Evolutionary conservation across 2,329 filamentous ascomycete species (phyloP).

Genomic region (Penicillium sp.): DNA sequence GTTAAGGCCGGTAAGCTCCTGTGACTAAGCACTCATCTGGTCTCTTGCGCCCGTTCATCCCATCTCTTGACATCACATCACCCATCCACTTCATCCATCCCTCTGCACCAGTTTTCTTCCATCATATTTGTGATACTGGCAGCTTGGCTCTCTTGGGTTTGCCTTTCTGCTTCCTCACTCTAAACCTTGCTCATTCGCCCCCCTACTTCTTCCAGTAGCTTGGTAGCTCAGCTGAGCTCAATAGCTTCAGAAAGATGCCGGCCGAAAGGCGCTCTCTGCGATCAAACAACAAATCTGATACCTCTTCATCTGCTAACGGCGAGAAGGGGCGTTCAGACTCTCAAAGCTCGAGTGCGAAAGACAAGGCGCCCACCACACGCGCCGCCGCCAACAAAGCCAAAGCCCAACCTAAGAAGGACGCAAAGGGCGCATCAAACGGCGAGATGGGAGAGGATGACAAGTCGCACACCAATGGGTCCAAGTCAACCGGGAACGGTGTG

Average conservation of each 20-base stretch:
- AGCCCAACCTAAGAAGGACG: conserved; percentile 37
- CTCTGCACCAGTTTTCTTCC: conserved; percentile 14
- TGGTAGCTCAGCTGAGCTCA: conserved; percentile 33
- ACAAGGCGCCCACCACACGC: conserved; percentile 46
- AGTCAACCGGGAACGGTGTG: conserved; percentile 68
- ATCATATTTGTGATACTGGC: conserved; percentile 17
- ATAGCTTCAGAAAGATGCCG: conserved; percentile 46
- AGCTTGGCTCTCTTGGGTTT: conserved; percentile 13
- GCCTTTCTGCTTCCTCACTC: conserved; percentile 15
- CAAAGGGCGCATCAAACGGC: conserved; percentile 39
- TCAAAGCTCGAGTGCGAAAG: conserved; percentile 47
- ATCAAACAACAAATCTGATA: conserved; percentile 51
- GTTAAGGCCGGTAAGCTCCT: conserved; percentile 26
- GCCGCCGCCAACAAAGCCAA: conserved; percentile 46
- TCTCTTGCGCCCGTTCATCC: conserved; percentile 35
- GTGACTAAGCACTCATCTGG: conserved; percentile 39
- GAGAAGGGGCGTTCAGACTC: conserved; percentile 48
- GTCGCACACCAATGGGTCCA: conserved; percentile 66
- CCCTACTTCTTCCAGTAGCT: conserved; percentile 34
- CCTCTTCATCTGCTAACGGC: conserved; percentile 50
- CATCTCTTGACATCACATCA: conserved; percentile 45
- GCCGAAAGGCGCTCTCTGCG: conserved; percentile 49
- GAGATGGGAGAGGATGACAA: conserved; percentile 74
- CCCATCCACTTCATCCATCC: conserved; percentile 29
- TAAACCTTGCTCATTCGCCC: conserved; percentile 17